A percentile compares a stretch with the other conserved stretches of the same genome.
Conservation (phyloP, 495 filamentous ascomycete genomes). For the Penicillium salamii region DNA sequence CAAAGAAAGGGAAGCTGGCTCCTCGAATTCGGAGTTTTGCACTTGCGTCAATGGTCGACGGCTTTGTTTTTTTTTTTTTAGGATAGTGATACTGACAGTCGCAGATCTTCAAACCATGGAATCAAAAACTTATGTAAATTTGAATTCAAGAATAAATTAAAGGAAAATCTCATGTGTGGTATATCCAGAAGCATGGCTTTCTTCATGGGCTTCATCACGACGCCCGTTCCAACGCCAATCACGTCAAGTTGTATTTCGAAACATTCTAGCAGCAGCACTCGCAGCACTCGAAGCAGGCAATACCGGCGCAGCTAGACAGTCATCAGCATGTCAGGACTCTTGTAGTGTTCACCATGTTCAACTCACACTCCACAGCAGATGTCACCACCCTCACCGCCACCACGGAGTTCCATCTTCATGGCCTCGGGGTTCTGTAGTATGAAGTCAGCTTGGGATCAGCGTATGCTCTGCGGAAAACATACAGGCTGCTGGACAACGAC, state of each 20-base stretch:
- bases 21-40: no score
- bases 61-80: no score
- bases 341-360: not conserved
- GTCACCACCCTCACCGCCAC: slow-evolving; percentile 7
- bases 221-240: not conserved
- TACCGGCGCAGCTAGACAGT: not conserved
- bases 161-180: no score
- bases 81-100: no score
- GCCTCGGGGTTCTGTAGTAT: not conserved
- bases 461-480: no score
- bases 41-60: no score
- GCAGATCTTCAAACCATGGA: no score
- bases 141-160: no score
- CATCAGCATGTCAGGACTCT: not conserved
- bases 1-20: no score
- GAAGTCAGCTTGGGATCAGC: no score
- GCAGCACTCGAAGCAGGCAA: slow-evolving; percentile 10
- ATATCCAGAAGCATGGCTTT: no score
- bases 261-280: slow-evolving; percentile 9
- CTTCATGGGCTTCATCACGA: not conserved
- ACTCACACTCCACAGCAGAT: slow-evolving; percentile 8
- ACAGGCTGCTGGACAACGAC: slow-evolving; percentile 5
- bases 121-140: no score
- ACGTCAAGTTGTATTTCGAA: not conserved
- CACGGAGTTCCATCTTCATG: slow-evolving; percentile 9